Base-by-base conservation (phyloP, 78 protist species). In the Neovahlkampfia damariscottae region DNA sequence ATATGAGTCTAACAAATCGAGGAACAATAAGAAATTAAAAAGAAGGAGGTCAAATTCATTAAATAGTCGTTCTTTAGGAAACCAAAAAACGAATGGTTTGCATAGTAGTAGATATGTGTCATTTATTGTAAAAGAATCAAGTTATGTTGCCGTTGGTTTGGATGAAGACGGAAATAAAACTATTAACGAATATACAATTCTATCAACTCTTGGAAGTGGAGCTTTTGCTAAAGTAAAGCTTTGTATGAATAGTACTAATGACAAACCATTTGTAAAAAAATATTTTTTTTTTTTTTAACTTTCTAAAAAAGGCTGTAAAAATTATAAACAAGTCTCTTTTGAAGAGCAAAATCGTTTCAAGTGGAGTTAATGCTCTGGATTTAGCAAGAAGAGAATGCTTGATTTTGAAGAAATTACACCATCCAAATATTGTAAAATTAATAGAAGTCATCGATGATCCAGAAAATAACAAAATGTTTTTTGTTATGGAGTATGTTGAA, bases 391-490 rank as follows among this genome's bases (percentile, higher is more conserved):
- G 50, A 6, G 83, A 80, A 76, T 32, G 70, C 28, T 29, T 41
- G 28, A 75, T 80, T 30, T 66, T 80, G 74, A 80, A 80, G 30
- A 7, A 38, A 74, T 35, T 80, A 10, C 19, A 7, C 29, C 83
- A 80, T 77, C 75, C 72, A 34, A 80, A 80, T 70, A n/a, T 80
- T 35, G 78, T 79, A 37, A 1, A 79, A 7, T 2, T 80, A 10
- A 8, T 40, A 75, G 80, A 68, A 31, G 80, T 80, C 30, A 71
- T 78, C 40, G 72, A 78, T 39, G 82, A 78, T 72, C 77, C 81
- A 5, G 34, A 5, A 4, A 4, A 72, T 32, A 1, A 73, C 74
- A 78, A 78, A 29, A 5, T 78, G 58, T 78, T 69, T 66, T 1
- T 78, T 30, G 27, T 78, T 40, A 1, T 78, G 8, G 82, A 78